Percentiles rank a stretch among this genome's conserved stretches.
Evolutionary conservation across 768 basidiomycete species (phyloP).

Genomic region (Auricularia sp.): DNA sequence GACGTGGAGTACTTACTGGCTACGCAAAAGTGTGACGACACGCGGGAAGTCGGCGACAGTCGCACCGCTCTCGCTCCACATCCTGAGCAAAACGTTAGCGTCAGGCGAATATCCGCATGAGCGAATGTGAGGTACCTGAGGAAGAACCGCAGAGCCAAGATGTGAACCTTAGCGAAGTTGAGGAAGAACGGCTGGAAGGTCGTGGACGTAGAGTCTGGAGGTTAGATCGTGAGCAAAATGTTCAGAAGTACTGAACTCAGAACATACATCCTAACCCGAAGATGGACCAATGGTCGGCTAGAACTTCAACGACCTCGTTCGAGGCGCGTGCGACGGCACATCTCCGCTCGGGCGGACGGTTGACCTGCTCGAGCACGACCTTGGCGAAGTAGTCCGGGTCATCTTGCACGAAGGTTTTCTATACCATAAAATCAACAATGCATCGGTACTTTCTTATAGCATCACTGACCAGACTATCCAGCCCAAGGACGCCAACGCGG

Average conservation of each 20-base stretch:
- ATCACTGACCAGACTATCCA: slow-evolving; percentile 64
- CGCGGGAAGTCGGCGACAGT: slow-evolving; percentile 67
- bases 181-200: slow-evolving; percentile 83
- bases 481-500: slow-evolving; percentile 68
- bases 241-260: not conserved
- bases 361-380: slow-evolving; percentile 71
- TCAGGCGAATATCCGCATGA: not conserved
- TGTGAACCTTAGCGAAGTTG: slow-evolving; percentile 72
- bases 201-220: slow-evolving; percentile 64
- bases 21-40: slow-evolving; percentile 65
- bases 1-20: slow-evolving; percentile 50
- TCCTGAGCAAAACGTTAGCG: slow-evolving; percentile 21
- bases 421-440: not conserved
- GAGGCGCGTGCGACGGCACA: slow-evolving; percentile 81
- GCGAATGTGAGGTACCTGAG: slow-evolving; percentile 32
- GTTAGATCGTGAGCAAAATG: not conserved
- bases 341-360: slow-evolving; percentile 58
- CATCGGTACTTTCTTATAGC: no score
- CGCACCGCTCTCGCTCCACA: slow-evolving; percentile 86
- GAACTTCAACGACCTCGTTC: slow-evolving; percentile 73
- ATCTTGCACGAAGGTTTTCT: slow-evolving; percentile 60
- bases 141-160: slow-evolving; percentile 76
- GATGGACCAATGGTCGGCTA: slow-evolving; percentile 79
- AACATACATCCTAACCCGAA: slow-evolving; percentile 74
- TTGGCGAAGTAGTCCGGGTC: slow-evolving; percentile 69